Conservation (phyloP, 2,329 filamentous ascomycete genomes). For the Monascus ruber region DNA sequence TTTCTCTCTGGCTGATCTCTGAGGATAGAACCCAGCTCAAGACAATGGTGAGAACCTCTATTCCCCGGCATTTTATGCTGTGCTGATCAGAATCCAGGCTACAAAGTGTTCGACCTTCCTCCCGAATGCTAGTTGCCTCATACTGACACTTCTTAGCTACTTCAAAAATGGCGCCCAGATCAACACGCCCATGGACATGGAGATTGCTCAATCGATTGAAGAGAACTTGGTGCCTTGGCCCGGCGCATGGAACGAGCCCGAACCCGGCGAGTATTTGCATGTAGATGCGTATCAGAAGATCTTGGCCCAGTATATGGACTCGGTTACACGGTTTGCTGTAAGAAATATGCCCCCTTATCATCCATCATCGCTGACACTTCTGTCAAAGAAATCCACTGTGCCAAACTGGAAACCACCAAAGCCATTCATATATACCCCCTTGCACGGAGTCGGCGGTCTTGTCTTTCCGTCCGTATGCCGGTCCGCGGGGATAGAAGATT, state of each 20-base stretch:
- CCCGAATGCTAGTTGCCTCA: neutral
- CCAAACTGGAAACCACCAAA: slow-evolving; percentile 14
- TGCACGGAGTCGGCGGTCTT: slow-evolving; percentile 29
- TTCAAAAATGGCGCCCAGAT: slow-evolving; percentile 56
- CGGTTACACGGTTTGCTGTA: slow-evolving; percentile 23
- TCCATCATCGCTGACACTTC: neutral
- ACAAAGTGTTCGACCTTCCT: slow-evolving; percentile 43
- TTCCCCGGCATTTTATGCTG: neutral
- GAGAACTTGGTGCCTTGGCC: slow-evolving; percentile 42
- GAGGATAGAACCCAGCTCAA: slow-evolving; percentile 43
- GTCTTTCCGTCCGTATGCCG: slow-evolving; percentile 23
- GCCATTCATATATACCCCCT: slow-evolving; percentile 32
- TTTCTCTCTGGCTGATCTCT: neutral
- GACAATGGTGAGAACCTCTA: slow-evolving; percentile 41
- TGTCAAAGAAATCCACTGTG: slow-evolving; percentile 22
- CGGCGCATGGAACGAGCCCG: slow-evolving; percentile 35
- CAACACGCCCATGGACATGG: slow-evolving; percentile 49
- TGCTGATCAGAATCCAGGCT: slow-evolving; percentile 30
- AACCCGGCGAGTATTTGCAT: slow-evolving; percentile 25
- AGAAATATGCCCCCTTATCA: slow-evolving; percentile 1
- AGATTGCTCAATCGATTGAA: slow-evolving; percentile 47
- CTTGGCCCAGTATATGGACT: slow-evolving; percentile 17
- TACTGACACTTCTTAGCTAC: slow-evolving; percentile 33
- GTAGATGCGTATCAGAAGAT: slow-evolving; percentile 17
- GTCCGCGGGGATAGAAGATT: slow-evolving; percentile 21